A percentile compares a stretch with the other conserved stretches of the same genome.
Evolutionary conservation across 345 rosid species (phyloP).

Genomic region (Pistacia integerrima): DNA sequence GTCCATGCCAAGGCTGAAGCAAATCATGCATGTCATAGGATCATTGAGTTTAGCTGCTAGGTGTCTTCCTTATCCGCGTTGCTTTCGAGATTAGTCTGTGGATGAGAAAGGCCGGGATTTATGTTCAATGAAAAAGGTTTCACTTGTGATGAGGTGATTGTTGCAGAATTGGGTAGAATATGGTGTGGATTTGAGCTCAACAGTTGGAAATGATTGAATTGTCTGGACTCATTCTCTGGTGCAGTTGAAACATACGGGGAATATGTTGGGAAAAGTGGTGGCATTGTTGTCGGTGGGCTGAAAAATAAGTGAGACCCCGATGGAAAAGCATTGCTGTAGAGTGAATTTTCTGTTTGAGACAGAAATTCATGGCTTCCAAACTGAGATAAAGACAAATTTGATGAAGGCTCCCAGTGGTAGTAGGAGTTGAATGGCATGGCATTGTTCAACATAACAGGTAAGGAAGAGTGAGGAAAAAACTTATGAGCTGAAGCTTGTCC

Average conservation of each 20-base stretch:
- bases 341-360: constrained; percentile 47
- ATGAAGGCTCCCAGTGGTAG: constrained; percentile 64
- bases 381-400: constrained; percentile 67
- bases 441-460: constrained; percentile 40
- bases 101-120: constrained; percentile 37
- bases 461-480: constrained; percentile 40
- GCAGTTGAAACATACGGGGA: constrained; percentile 43
- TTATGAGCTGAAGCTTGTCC: constrained; percentile 47
- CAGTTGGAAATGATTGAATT: constrained; percentile 45
- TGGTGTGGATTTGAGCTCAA: constrained; percentile 44
- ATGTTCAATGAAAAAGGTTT: constrained; percentile 47
- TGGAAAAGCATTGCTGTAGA: constrained; percentile 26
- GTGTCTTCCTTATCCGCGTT: constrained; percentile 28
- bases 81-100: constrained; percentile 20
- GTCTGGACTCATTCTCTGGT: constrained; percentile 32
- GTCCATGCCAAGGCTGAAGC: not conserved
- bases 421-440: constrained; percentile 43
- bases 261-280: constrained; percentile 60
- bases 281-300: constrained; percentile 57
- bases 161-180: constrained; percentile 34
- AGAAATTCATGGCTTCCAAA: constrained; percentile 62
- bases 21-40: not conserved
- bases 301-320: constrained; percentile 55
- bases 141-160: constrained; percentile 35
- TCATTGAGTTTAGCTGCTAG: constrained; percentile 20